Conservation (phyloP, 1,284 basidiomycete species). For the Moesziomyces globuligerus region DNA sequence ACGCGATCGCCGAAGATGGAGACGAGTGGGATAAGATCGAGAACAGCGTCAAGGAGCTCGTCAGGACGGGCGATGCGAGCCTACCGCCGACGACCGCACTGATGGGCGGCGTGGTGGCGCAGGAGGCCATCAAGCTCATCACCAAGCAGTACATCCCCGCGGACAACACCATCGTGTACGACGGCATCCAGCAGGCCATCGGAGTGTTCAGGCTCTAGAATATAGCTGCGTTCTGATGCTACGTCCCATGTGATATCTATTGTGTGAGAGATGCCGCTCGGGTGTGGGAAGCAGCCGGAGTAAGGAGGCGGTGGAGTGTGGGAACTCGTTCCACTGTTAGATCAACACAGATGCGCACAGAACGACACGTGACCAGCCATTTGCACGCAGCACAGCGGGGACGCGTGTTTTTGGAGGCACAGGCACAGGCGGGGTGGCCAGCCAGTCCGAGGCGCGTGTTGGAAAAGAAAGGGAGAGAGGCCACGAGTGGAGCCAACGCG, state of each 20-base stretch:
- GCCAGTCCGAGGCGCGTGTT: too few species aligned
- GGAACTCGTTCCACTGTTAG: too few species aligned
- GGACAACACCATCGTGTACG: constrained; percentile 84
- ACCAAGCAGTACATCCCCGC: constrained; percentile 95
- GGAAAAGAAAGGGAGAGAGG: too few species aligned
- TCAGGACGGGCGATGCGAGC: constrained; percentile 78
- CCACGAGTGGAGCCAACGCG: too few species aligned
- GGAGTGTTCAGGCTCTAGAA: constrained; percentile 55
- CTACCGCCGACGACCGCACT: constrained; percentile 92
- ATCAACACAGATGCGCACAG: too few species aligned
- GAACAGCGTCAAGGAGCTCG: constrained; percentile 80
- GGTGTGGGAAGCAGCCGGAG: too few species aligned
- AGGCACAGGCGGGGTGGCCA: too few species aligned
- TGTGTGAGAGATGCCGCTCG: neutral
- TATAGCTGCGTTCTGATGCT: too few species aligned
- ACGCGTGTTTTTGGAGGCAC: too few species aligned
- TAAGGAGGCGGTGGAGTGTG: too few species aligned
- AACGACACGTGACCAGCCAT: too few species aligned
- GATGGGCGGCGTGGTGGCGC: constrained; percentile 92
- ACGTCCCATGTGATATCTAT: neutral
- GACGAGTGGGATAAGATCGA: constrained; percentile 73
- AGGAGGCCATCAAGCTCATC: constrained; percentile 96
- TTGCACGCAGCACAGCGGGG: too few species aligned
- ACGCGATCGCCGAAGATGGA: constrained; percentile 21
- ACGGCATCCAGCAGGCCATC: constrained; percentile 76